Conservation (phyloP, 768 basidiomycete genomes). For the Sistotremastrum suecicum region DNA sequence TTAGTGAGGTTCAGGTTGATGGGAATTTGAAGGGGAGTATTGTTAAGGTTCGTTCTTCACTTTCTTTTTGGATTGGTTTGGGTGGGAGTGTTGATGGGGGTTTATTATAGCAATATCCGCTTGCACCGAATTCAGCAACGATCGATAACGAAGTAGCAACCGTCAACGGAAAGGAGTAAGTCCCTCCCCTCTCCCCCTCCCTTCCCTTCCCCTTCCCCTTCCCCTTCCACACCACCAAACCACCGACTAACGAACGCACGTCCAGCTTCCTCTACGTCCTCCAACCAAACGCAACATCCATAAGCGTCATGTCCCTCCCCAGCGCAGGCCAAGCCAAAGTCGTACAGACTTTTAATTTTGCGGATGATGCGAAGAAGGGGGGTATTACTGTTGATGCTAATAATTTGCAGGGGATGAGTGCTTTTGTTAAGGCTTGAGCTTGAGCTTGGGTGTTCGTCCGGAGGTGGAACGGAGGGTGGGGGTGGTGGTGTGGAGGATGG, state of each 20-base stretch:
- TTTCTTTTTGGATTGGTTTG: not conserved
- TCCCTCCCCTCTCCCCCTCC: too few relatives aligned
- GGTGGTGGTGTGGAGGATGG: not conserved
- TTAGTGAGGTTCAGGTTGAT: conserved; percentile 13
- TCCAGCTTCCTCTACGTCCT: conserved; percentile 13
- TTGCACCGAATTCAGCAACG: conserved; percentile 2
- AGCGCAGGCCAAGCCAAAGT: not conserved
- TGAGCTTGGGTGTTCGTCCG: not conserved
- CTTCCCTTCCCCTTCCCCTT: too few relatives aligned
- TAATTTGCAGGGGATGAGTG: conserved; percentile 9
- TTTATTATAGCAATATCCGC: conserved; percentile 3
- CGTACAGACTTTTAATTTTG: conserved; percentile 1
- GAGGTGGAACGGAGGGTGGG: not conserved
- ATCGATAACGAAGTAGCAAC: conserved; percentile 2
- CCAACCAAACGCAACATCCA: conserved; percentile 7
- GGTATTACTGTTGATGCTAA: conserved; percentile 7
- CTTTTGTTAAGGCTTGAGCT: not conserved
- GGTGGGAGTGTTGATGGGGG: conserved; percentile 5
- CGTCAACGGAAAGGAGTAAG: not conserved
- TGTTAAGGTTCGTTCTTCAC: conserved; percentile 6
- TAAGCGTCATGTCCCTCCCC: conserved; percentile 5
- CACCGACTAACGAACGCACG: too few relatives aligned
- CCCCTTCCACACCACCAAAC: too few relatives aligned
- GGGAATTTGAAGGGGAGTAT: conserved; percentile 10
- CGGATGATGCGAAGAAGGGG: conserved; percentile 2